phyloP scores from a whole-genome alignment of 805 yeast genomes.

The Saturnispora serradocipensis region DNA sequence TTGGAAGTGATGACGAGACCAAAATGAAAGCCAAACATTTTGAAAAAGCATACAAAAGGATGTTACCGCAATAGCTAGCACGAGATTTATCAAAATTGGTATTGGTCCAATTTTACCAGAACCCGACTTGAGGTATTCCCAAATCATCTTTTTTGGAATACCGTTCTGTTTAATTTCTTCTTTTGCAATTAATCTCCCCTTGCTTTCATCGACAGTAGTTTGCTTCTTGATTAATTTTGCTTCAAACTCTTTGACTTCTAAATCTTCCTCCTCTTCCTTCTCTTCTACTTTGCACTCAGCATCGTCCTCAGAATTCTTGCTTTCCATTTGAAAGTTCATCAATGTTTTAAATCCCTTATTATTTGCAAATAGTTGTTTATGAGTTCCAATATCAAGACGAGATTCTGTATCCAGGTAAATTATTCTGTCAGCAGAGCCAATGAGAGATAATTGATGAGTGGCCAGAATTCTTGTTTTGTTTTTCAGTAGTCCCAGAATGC shows the following conservation, averaged over 20 bases:
- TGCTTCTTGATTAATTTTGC: slow-evolving; percentile 17
- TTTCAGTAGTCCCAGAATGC: slow-evolving; percentile 48
- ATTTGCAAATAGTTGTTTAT: slow-evolving; percentile 38
- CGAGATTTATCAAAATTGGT: slow-evolving; percentile 19
- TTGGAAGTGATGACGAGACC: slow-evolving; percentile 51
- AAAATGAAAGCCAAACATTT: slow-evolving; percentile 74
- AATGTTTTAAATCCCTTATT: slow-evolving; percentile 42
- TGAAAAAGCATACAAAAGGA: slow-evolving; percentile 48
- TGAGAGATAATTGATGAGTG: slow-evolving; percentile 70
- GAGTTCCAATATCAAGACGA: slow-evolving; percentile 48
- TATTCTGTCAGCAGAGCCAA: slow-evolving; percentile 58
- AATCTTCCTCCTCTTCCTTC: slow-evolving; percentile 22
- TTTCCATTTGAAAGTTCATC: slow-evolving; percentile 32
- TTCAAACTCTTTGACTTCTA: slow-evolving; percentile 19
- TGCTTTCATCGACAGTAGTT: slow-evolving; percentile 22
- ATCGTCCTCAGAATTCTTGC: not conserved
- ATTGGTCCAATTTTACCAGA: slow-evolving; percentile 37
- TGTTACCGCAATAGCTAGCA: slow-evolving; percentile 24
- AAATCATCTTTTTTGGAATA: slow-evolving; percentile 39
- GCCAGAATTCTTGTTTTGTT: slow-evolving; percentile 63
- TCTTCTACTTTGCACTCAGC: not conserved
- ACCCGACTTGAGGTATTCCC: slow-evolving; percentile 44
- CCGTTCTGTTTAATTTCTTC: slow-evolving; percentile 27
- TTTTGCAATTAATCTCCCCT: slow-evolving; percentile 25
- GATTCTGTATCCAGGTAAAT: slow-evolving; percentile 61